Base-by-base conservation (phyloP, 495 filamentous ascomycete genomes). In the Clohesyomyces aquaticus region DNA sequence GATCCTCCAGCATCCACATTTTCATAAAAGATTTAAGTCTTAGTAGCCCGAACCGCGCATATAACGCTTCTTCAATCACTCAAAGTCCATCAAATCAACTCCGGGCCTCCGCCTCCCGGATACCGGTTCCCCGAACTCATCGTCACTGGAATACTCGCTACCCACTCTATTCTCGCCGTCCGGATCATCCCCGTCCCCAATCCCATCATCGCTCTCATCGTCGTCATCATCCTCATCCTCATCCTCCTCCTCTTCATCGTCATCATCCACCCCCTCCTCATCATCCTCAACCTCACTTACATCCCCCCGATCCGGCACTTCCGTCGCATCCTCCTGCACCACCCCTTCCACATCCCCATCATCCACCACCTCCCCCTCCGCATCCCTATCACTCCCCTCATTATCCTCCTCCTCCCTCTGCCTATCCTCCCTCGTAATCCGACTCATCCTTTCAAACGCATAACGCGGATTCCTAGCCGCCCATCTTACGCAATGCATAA, bases 361-460 rank as follows among this genome's bases (percentile, higher is more conserved):
- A 16, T 61, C 56, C 22, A 41, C 45, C n/a, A 42, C 55, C n/a
- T 32, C 45, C 23, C 25, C 51, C 26, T 43, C 29, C 22, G 53
- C 43, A 1, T 51, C 62, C 4, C 23, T 26, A 16, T 52, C 46
- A 21, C 32, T 22, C 19, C 56, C 43, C 26, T 55, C 60, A 21
- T 42, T 22, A 16, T 12, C 27, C 9, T 45, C 26, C 21, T n/a
- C 32, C 23, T 47, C 48, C n/a, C n/a, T n/a, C n/a, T n/a, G n/a
- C n/a, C n/a, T n/a, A n/a, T 35, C 48, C 19, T 54, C 26, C n/a
- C 4, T 49, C 28, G 0, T 35, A 26, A 50, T 19, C 4, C 19
- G 16, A 35, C 67, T 59, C 27, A 63, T 52, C 28, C 46, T 66
- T 56, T 70, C 63, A 49, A 66, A 63, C 0, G 63, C 59, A 28